These are phyloP conservation scores for Hypoxylon sp. DNA, from an alignment of 2,329 filamentous ascomycete species.

Conservation along the genomic window DNA sequence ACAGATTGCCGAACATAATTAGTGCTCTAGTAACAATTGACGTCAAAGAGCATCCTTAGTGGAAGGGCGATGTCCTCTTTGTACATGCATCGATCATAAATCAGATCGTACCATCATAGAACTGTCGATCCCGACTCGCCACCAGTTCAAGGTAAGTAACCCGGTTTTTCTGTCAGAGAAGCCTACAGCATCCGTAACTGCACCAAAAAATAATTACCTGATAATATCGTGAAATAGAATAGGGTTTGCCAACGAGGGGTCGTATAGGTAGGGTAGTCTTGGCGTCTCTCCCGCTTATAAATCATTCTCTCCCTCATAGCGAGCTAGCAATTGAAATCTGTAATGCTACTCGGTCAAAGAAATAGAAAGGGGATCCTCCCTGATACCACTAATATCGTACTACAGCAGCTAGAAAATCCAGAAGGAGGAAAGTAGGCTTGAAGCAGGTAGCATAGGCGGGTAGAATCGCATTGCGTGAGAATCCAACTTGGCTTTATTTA, in stretches of 20 bases:
- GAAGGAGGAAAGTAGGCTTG: conserved; percentile 9
- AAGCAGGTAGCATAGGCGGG: conserved; percentile 4
- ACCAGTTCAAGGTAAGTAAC: conserved; percentile 9
- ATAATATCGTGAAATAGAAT: conserved; percentile 35
- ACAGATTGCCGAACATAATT: conserved; percentile 1
- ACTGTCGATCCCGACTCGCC: conserved; percentile 34
- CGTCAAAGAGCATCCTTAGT: conserved; percentile 27
- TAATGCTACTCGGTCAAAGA: conserved; percentile 29
- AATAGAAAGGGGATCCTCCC: conserved; percentile 16
- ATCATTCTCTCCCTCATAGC: conserved; percentile 10
- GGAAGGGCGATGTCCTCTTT: conserved; percentile 11
- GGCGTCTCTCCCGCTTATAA: conserved; percentile 14
- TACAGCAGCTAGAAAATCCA: conserved; percentile 6
- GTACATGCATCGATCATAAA: conserved; percentile 16
- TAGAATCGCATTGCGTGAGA: conserved; percentile 19
- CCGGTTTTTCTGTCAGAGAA: not conserved
- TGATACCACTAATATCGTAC: conserved; percentile 4
- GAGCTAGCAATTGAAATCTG: conserved; percentile 26
- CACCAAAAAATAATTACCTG: conserved; percentile 18
- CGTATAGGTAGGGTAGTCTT: conserved; percentile 18
- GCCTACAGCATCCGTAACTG: not conserved
- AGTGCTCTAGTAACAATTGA: conserved; percentile 22
- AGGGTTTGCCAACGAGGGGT: conserved; percentile 3
- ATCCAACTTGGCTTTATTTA: conserved; percentile 24
- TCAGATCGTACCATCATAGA: conserved; percentile 37